A percentile compares a stretch with the other conserved stretches of the same genome.
Conservation (phyloP, 2,329 filamentous ascomycete species). For the Geosmithia morbida region DNA sequence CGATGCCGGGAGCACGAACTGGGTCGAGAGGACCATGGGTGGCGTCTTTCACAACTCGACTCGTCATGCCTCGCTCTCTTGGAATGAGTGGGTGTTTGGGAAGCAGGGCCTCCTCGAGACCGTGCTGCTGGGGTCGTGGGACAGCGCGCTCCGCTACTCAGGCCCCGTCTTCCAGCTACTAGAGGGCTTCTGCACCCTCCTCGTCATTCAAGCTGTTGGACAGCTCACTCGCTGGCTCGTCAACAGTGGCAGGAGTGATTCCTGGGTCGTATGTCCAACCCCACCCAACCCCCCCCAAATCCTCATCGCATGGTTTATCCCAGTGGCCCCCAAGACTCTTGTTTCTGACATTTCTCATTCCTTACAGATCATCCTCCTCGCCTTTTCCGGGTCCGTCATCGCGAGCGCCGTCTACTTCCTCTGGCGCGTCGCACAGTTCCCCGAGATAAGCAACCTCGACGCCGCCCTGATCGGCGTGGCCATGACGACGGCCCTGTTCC, state of each 20-base stretch:
- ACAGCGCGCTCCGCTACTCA: slow-evolving; percentile 75
- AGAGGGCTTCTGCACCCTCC: slow-evolving; percentile 90
- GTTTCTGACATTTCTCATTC: slow-evolving; percentile 16
- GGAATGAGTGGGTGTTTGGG: slow-evolving; percentile 82
- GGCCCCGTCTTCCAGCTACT: slow-evolving; percentile 88
- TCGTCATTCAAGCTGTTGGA: slow-evolving; percentile 89
- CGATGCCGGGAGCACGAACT: slow-evolving; percentile 62
- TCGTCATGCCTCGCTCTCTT: slow-evolving; percentile 9
- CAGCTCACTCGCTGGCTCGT: slow-evolving; percentile 93
- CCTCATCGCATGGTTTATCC: not conserved
- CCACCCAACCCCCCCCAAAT: no score
- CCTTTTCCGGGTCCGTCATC: slow-evolving; percentile 80
- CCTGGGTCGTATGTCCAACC: slow-evolving; percentile 66
- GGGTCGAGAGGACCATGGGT: slow-evolving; percentile 69
- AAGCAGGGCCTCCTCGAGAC: slow-evolving; percentile 68
- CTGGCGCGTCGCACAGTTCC: slow-evolving; percentile 88
- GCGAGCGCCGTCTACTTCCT: slow-evolving; percentile 92
- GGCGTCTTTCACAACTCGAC: slow-evolving; percentile 47
- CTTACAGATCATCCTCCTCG: slow-evolving; percentile 66
- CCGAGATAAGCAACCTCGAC: slow-evolving; percentile 82
- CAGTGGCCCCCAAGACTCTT: not conserved
- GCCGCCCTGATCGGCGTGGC: slow-evolving; percentile 85
- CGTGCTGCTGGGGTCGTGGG: slow-evolving; percentile 73
- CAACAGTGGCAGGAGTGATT: slow-evolving; percentile 84
- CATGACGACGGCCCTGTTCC: slow-evolving; percentile 82